Evolutionary conservation across 371 early-diverging fungal genomes (phyloP).

Genomic region (Mortierella sp.): DNA sequence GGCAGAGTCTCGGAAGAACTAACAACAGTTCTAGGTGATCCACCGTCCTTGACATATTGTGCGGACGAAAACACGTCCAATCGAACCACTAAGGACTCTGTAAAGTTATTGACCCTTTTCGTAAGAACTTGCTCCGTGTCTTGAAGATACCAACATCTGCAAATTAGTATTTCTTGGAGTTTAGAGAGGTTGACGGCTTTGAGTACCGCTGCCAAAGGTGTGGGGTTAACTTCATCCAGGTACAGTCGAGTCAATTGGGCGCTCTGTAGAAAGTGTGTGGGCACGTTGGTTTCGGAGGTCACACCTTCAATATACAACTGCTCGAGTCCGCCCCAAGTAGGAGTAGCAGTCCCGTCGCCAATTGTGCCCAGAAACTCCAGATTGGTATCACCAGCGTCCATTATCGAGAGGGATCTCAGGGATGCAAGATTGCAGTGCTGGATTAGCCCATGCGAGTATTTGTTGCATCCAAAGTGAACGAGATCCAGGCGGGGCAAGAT

Average conservation of each 20-base stretch:
- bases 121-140: too few species aligned
- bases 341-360: not conserved
- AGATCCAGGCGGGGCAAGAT: not conserved
- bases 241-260: not conserved
- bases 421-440: not conserved
- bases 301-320: too few species aligned
- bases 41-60: too few species aligned
- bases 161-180: not conserved
- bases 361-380: not conserved
- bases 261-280: not conserved
- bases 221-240: fast-evolving
- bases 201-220: not conserved
- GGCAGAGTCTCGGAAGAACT: not conserved
- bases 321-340: too few species aligned
- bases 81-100: not conserved
- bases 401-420: not conserved
- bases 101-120: not conserved
- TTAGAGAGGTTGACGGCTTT: not conserved
- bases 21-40: not conserved
- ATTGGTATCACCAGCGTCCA: fast-evolving
- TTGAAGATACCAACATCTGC: fast-evolving
- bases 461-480: not conserved
- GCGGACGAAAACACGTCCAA: not conserved
- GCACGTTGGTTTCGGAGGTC: fast-evolving
- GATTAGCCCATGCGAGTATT: not conserved